These are phyloP conservation scores for Aspergillus cejpii DNA, from an alignment of 2,329 filamentous ascomycete genomes.

Conservation along the genomic window DNA sequence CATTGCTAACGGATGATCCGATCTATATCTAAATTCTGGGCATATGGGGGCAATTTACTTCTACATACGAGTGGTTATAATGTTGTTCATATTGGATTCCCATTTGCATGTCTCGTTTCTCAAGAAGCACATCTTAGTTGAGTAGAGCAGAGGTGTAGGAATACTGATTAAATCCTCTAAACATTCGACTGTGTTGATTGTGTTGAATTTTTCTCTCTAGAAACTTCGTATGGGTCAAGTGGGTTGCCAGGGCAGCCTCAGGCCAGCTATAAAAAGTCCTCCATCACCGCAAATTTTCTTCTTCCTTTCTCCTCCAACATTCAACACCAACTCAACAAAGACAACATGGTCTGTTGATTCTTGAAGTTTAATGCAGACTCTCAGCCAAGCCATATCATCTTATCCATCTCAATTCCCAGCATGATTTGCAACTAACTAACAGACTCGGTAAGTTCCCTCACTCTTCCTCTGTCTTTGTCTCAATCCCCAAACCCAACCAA, in stretches of 20 bases:
- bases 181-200: no score
- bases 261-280: conserved; percentile 28
- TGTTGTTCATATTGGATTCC: background rate
- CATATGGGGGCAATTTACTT: background rate
- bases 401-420: background rate
- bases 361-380: conserved; percentile 8
- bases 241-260: conserved; percentile 31
- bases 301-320: conserved; percentile 10
- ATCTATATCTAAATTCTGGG: background rate
- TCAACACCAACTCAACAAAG: background rate
- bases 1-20: background rate
- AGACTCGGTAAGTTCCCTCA: conserved; percentile 16
- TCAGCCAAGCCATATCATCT: background rate
- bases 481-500: conserved; percentile 15
- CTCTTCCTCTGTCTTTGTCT: conserved; percentile 8
- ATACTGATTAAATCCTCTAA: no score
- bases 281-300: conserved; percentile 23
- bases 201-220: conserved; percentile 23
- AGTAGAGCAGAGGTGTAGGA: no score
- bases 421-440: conserved; percentile 8
- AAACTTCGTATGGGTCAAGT: conserved; percentile 24
- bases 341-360: background rate
- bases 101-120: background rate
- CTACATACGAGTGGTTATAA: background rate
- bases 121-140: background rate